Base-by-base conservation (phyloP, 2,329 filamentous ascomycete species). In the Paecilomyces niveus region DNA sequence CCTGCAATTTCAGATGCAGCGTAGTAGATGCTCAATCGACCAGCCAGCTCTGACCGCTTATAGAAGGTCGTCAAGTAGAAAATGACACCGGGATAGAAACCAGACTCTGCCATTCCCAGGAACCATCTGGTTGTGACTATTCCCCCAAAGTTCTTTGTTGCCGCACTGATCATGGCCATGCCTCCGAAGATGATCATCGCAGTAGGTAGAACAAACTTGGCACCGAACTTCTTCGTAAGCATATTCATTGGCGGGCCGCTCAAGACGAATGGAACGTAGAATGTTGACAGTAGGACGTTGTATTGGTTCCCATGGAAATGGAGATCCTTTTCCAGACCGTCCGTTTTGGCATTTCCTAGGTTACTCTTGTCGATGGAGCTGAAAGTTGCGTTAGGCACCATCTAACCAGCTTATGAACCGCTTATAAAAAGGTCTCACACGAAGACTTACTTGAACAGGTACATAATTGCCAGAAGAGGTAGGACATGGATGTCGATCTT, bases 401-500 rank as follows among this genome's bases (percentile, higher is more conserved):
- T 29, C 4, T 29, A 29, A 29, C 26, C 7, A 7, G 26, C 7
- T 2, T 29, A 29, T 29, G 26, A 3, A 29, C 5, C 7, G 26
- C 26, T 2, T 7, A 29, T 29, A 29, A 29, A 26, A n/a, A 29
- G 26, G 26, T 26, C 24, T 5, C 3, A 26, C 24, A 26, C 24
- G 80, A 80, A 2, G 75, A 72, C 39, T 78, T 68, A 29, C 26
- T 29, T 29, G 26, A 29, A 29, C 13, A 79, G 65, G 59, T 76
- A 80, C 1, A 83, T 66, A 4, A 80, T 57, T 57, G 73, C 77
- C 9, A 83, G 67, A 15, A 79, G 75, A 0, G 81, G 80, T 6
- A 83, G 67, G 26, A 83, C 71, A 53, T 76, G 72, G 13, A 80
- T 59, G 61, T 82, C 80, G 54, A 75, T 72, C 68, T 82, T 83